Evolutionary conservation across 2,329 filamentous ascomycete species (phyloP).

Genomic region (Tolypocladium amazonense): DNA sequence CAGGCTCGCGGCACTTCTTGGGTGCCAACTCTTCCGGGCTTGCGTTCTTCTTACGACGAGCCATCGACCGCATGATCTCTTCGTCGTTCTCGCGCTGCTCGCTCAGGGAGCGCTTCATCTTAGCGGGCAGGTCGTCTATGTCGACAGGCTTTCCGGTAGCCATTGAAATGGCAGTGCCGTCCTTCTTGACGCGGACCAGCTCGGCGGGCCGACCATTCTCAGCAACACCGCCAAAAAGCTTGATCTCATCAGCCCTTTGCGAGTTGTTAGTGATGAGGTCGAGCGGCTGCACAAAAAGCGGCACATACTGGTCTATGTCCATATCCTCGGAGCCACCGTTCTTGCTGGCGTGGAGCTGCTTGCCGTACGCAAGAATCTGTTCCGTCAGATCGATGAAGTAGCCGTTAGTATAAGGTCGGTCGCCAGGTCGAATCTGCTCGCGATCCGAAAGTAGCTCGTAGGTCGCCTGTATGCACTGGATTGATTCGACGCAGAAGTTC

Average conservation of each 20-base stretch:
- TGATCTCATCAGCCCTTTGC: constrained; percentile 53
- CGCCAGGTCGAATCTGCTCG: constrained; percentile 74
- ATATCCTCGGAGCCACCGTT: constrained; percentile 46
- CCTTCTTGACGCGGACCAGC: constrained; percentile 70
- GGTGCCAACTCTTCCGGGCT: constrained; percentile 73
- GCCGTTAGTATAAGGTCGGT: constrained; percentile 87
- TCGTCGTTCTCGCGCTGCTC: constrained; percentile 69
- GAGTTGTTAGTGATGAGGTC: constrained; percentile 16
- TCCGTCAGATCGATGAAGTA: constrained; percentile 96
- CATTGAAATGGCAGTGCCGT: constrained; percentile 71
- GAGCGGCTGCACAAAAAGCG: constrained; percentile 19
- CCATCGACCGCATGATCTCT: constrained; percentile 84
- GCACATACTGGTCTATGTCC: constrained; percentile 47
- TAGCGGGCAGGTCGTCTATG: constrained; percentile 36
- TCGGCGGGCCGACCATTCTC: constrained; percentile 76
- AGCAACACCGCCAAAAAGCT: constrained; percentile 69
- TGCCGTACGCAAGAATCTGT: constrained; percentile 83
- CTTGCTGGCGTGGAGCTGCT: constrained; percentile 66
- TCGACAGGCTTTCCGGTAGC: constrained; percentile 58
- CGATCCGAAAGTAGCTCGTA: constrained; percentile 77
- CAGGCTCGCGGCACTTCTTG: constrained; percentile 63
- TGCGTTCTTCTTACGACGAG: constrained; percentile 87
- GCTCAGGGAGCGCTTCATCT: constrained; percentile 56
- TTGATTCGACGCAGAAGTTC: constrained; percentile 81
- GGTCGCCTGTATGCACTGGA: constrained; percentile 81